Conservation (phyloP, 108 stramenopile genomes). For the Skeletonema grethae region DNA sequence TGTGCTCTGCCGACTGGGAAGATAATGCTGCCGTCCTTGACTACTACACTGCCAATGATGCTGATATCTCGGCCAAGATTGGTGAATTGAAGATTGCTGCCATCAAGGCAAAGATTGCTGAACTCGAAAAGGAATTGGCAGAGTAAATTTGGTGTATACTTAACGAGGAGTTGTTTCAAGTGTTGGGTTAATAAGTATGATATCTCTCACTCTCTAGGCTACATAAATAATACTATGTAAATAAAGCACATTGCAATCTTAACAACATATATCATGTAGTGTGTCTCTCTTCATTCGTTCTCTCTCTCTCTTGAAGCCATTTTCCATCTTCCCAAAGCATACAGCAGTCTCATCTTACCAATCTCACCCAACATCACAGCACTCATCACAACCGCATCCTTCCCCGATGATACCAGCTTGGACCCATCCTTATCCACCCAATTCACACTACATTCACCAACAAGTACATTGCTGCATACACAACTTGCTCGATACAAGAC, state of each 20-base stretch:
- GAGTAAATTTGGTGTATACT: slow-evolving; percentile 19
- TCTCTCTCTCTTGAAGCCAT: background rate
- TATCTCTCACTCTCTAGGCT: background rate
- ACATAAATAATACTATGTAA: slow-evolving; percentile 6
- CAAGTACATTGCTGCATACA: slow-evolving; percentile 33
- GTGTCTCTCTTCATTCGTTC: background rate
- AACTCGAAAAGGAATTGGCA: slow-evolving; percentile 64
- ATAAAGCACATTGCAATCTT: slow-evolving; percentile 1
- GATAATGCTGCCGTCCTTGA: slow-evolving; percentile 78
- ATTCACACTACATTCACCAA: slow-evolving; percentile 50
- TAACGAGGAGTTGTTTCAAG: background rate
- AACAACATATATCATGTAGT: too few relatives aligned
- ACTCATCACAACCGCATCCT: slow-evolving; percentile 55
- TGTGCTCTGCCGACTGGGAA: slow-evolving; percentile 73
- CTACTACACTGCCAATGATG: slow-evolving; percentile 63
- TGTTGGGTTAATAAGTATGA: background rate
- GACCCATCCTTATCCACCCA: slow-evolving; percentile 85
- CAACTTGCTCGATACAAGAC: slow-evolving; percentile 64
- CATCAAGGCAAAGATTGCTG: slow-evolving; percentile 78
- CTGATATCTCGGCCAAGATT: slow-evolving; percentile 62
- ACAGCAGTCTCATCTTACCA: slow-evolving; percentile 54
- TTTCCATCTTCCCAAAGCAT: slow-evolving; percentile 44
- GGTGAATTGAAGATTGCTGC: slow-evolving; percentile 60
- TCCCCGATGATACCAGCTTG: slow-evolving; percentile 56
- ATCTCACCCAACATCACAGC: slow-evolving; percentile 71